These are phyloP conservation scores for Fraxinus sp. DNA, from an alignment of 305 asterid genomes.

Conservation along the genomic window DNA sequence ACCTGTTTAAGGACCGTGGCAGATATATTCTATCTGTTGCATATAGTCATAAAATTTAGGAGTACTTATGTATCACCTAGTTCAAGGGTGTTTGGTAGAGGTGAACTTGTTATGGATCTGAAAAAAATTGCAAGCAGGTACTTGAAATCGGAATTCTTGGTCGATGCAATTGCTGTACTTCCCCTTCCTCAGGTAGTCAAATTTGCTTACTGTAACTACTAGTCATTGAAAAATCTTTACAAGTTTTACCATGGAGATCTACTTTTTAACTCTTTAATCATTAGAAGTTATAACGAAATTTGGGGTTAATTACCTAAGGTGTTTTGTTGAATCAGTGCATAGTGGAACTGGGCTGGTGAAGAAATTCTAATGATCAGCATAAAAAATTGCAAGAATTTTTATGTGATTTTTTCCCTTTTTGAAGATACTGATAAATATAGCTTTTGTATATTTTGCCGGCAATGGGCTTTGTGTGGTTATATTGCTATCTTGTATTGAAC, in stretches of 20 bases:
- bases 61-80: conserved; percentile 74
- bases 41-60: conserved; percentile 55
- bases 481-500: not conserved
- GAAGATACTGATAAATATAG: not conserved
- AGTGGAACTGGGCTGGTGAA: not conserved
- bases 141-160: conserved; percentile 53
- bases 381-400: not conserved
- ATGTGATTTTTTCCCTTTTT: not conserved
- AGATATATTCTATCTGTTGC: conserved; percentile 55
- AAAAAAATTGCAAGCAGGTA: conserved; percentile 52
- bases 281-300: not conserved
- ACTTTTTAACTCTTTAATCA: not conserved
- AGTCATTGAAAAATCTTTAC: not conserved
- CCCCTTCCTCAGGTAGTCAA: conserved; percentile 78
- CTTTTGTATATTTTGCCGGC: not conserved
- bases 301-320: not conserved
- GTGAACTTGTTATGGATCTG: conserved; percentile 72
- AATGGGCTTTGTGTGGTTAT: not conserved
- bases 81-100: conserved; percentile 75
- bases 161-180: conserved; percentile 63
- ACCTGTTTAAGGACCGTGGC: conserved; percentile 65
- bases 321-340: not conserved
- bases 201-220: conserved; percentile 7
- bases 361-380: not conserved
- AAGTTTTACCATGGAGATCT: not conserved